Base-by-base conservation (phyloP, 805 yeast genomes). In the Limtongia smithiae region DNA sequence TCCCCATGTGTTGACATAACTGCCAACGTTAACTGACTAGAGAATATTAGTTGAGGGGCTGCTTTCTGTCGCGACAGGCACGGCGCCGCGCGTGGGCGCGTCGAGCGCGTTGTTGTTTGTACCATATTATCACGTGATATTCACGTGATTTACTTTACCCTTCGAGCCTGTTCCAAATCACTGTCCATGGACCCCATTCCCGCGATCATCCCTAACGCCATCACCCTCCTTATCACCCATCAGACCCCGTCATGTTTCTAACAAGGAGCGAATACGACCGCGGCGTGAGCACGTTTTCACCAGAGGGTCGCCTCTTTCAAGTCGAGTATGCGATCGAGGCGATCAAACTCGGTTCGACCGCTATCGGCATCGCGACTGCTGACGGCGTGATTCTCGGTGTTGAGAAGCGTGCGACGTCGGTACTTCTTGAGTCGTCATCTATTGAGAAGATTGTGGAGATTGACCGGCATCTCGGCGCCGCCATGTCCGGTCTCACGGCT, bases 261-360 rank as follows among this genome's bases (percentile, higher is more conserved):
- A 93, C 99, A n/a, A 85, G 99, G 82, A 85, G 95, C 72, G 99
- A 93, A 75, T 93, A 93, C 69, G 99, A 93, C 68, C 85, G 99
- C 69, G 99, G 98, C 57, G 98, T 93, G 42, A 85, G 94, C 64
- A 94, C 99, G 7, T 93, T 94, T 69, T 90, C 97, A 1, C 99
- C 99, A 22, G 98, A 94, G 68, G 99, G 99, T 22, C 85, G 99
- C 66, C 74, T 93, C 54, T 93, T 93, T 73, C 98, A 93, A 71
- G 98, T 93, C 37, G 98, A 93, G 68, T 93, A 93, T 68, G 93
- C 98, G 8, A 73, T 93, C 49, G 98, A 93, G 69, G 98, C 98
- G 40, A 93, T 93, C 69, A 93, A 93, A 75, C 74, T 81, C 36
- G 96, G 96, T n/a, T 88, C 97, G 37, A 93, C 98, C 1, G 98